Evolutionary conservation across 345 rosid species (phyloP), one percentile per base, ranked within the genome.

Genomic region (Passiflora organensis): DNA sequence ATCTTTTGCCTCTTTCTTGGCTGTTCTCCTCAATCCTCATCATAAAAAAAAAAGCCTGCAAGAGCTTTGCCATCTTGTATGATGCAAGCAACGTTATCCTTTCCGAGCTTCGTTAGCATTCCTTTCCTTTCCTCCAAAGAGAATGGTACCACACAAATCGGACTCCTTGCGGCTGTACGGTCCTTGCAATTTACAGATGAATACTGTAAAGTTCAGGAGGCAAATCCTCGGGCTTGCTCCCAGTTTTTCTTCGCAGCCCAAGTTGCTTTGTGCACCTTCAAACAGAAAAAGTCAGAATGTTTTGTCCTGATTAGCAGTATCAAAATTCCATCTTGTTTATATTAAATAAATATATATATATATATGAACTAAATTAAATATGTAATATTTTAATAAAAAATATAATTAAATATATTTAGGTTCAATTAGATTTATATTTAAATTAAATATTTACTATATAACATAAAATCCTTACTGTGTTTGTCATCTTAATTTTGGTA

Each of bases 81-180:
- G 43, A 32, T 32, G 42, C 55, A 51, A 32, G n/a, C n/a, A n/a
- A 10, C 34, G n/a, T 36, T 37, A 37, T 53, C 44, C 45, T 18
- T 21, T 18, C 4, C 5, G 13, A 36, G 18, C 12, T 52, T n/a
- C n/a, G n/a, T n/a, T n/a, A n/a, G n/a, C 24, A 6, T 28, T 3
- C n/a, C 1, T 10, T 52, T 34, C 13, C 3, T 17, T 17, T 34
- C 32, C 55, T 51, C 15, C 55, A 17, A 11, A 4, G 41, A 51
- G n/a, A 22, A 4, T 43, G 18, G 47, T 10, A 10, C 0, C 3
- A 28, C 18, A 21, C 34, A 25, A 5, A 5, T 6, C 2, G 34
- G 52, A 8, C 23, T 14, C 32, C 8, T 25, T 15, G 18, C 23
- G 52, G 12, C 19, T 48, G 47, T n/a, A 43, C 18, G 11, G 8